A percentile compares a stretch with the other conserved stretches of the same genome.
Conservation (phyloP, 257 asterid genomes). For the Salvia hispanica region DNA sequence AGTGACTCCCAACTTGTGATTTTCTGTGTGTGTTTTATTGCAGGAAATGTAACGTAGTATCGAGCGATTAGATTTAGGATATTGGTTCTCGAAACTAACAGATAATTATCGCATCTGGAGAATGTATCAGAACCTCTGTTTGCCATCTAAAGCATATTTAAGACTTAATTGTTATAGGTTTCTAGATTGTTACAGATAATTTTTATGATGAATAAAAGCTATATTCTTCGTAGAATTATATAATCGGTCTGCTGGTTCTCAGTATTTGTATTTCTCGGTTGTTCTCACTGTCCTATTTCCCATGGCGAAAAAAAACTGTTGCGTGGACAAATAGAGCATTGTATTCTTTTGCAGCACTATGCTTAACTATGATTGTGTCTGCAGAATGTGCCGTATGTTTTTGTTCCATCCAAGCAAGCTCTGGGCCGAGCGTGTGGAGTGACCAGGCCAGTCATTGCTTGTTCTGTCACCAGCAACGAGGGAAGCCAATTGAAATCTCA, state of each 20-base stretch:
- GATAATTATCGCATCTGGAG: background rate
- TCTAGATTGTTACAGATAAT: background rate
- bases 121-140: background rate
- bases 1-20: too few species aligned
- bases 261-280: background rate
- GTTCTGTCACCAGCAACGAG: slow-evolving; percentile 78
- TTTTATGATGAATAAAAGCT: background rate
- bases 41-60: background rate
- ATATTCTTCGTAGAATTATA: too few species aligned
- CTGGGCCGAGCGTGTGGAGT: slow-evolving; percentile 96
- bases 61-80: slow-evolving; percentile 1
- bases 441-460: slow-evolving; percentile 83
- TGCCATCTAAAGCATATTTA: too few species aligned
- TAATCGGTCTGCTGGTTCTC: too few species aligned
- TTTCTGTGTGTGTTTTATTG: too few species aligned
- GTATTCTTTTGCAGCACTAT: background rate
- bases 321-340: background rate
- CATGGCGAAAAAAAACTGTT: background rate
- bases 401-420: slow-evolving; percentile 77
- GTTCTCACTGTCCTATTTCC: too few species aligned
- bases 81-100: too few species aligned
- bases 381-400: slow-evolving; percentile 74
- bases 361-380: background rate
- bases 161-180: background rate
- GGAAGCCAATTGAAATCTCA: slow-evolving; percentile 89